Percentiles rank a stretch among this genome's conserved stretches.
Conservation (phyloP, 1,284 basidiomycete species). For the Naganishia cerealis region DNA sequence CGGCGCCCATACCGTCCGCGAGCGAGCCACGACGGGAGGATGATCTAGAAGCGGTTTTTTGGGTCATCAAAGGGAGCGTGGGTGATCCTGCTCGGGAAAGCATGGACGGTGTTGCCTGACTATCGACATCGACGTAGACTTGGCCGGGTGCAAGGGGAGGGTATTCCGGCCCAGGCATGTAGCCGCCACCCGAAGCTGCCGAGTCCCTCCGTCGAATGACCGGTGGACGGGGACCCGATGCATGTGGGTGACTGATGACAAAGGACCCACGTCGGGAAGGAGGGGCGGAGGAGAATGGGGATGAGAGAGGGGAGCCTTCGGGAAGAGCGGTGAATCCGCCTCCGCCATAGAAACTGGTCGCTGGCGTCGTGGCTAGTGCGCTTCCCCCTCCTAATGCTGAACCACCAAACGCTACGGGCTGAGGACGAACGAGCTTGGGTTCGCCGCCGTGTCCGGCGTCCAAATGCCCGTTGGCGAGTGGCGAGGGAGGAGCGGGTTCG, state of each 20-base stretch:
- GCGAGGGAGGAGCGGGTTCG: background rate
- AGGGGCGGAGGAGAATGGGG: constrained; percentile 23
- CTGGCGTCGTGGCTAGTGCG: background rate
- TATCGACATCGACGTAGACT: constrained; percentile 31
- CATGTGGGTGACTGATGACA: constrained; percentile 24
- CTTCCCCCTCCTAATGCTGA: background rate
- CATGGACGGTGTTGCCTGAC: constrained; percentile 47
- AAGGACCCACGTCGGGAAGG: constrained; percentile 25
- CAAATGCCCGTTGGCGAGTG: background rate
- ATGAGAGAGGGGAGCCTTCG: constrained; percentile 21
- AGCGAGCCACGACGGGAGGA: constrained; percentile 35
- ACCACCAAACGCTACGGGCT: constrained; percentile 14
- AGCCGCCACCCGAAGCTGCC: constrained; percentile 10
- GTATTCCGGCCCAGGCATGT: constrained; percentile 39
- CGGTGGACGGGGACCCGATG: constrained; percentile 28
- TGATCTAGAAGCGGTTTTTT: constrained; percentile 36
- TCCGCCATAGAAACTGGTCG: constrained; percentile 11
- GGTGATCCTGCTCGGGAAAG: constrained; percentile 53
- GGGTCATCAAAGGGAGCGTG: constrained; percentile 48
- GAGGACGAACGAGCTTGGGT: constrained; percentile 1
- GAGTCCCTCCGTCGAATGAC: constrained; percentile 29
- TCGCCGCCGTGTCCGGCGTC: background rate
- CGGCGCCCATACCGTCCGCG: constrained; percentile 35
- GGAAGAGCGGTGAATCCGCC: constrained; percentile 1
- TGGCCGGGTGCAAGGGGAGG: constrained; percentile 27